These are phyloP conservation scores for Phytophthora litchii DNA, from an alignment of 352 stramenopile genomes.

Conservation along the genomic window DNA sequence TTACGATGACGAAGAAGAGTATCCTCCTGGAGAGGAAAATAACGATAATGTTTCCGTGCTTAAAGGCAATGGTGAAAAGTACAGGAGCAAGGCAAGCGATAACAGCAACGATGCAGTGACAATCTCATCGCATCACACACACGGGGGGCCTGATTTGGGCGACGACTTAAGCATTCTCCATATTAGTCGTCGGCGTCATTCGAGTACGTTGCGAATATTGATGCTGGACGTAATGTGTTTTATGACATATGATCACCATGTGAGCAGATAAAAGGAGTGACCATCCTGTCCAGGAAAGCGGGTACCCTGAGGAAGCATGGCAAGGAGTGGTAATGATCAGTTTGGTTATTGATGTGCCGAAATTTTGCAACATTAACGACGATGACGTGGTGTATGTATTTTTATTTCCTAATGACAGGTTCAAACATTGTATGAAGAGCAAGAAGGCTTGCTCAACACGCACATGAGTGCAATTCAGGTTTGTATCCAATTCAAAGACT, in stretches of 20 bases:
- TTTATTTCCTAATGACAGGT: slow-evolving; percentile 43
- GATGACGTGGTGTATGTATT: no score
- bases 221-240: background rate
- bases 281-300: slow-evolving; percentile 31
- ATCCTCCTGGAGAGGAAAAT: slow-evolving; percentile 27
- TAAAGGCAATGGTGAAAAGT: slow-evolving; percentile 27
- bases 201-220: slow-evolving; percentile 35
- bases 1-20: slow-evolving; percentile 32
- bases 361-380: background rate
- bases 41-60: slow-evolving; percentile 28
- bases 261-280: slow-evolving; percentile 26
- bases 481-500: background rate
- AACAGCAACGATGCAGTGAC: slow-evolving; percentile 26
- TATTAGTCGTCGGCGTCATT: slow-evolving; percentile 55
- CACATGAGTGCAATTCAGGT: slow-evolving; percentile 97
- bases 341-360: background rate
- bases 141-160: slow-evolving; percentile 27
- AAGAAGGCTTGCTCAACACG: slow-evolving; percentile 95
- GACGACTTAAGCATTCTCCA: slow-evolving; percentile 72
- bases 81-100: slow-evolving; percentile 2
- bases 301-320: slow-evolving; percentile 61
- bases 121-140: slow-evolving; percentile 33
- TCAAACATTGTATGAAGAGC: slow-evolving; percentile 95
- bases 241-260: background rate
- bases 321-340: slow-evolving; percentile 60